phyloP scores from a whole-genome alignment of 352 stramenopile genomes.

The Pythium biforme region DNA sequence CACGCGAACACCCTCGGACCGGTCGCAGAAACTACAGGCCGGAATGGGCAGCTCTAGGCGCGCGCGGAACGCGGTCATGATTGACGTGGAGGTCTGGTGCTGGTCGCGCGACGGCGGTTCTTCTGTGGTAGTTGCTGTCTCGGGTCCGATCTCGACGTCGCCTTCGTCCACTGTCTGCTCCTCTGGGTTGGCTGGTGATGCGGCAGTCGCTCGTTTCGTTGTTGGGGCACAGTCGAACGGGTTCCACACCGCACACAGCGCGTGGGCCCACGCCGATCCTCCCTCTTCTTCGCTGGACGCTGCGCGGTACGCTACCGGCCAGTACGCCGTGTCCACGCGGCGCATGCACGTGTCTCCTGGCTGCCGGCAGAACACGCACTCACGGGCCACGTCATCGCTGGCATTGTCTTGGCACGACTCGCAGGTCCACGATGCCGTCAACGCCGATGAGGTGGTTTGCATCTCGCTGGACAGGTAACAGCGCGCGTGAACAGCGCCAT shows the following conservation, averaged over 20 bases:
- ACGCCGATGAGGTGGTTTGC: background rate
- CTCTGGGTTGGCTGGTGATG: background rate
- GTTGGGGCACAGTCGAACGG: background rate
- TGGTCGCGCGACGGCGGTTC: background rate
- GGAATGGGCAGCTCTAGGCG: slow-evolving; percentile 22
- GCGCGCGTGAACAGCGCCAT: slow-evolving; percentile 3
- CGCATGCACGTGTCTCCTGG: slow-evolving; percentile 10
- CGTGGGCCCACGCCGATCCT: slow-evolving; percentile 11
- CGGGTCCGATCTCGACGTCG: background rate
- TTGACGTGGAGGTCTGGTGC: background rate
- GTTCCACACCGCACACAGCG: slow-evolving; percentile 19
- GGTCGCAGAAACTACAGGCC: slow-evolving; percentile 54
- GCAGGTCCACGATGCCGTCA: slow-evolving; percentile 11
- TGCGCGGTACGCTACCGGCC: slow-evolving; percentile 8
- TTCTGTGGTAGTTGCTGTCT: background rate
- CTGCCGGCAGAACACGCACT: slow-evolving; percentile 21
- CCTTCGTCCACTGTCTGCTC: background rate
- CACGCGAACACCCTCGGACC: slow-evolving; percentile 39
- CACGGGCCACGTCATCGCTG: background rate
- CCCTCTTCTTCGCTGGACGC: background rate
- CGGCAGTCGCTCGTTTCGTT: background rate
- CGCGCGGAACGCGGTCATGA: background rate
- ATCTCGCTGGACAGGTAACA: slow-evolving; percentile 6
- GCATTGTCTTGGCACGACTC: slow-evolving; percentile 12
- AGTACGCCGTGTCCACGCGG: slow-evolving; percentile 13